Base-by-base conservation (phyloP, 176 grass and related monocot genomes). In the Phyllostachys edulis region DNA sequence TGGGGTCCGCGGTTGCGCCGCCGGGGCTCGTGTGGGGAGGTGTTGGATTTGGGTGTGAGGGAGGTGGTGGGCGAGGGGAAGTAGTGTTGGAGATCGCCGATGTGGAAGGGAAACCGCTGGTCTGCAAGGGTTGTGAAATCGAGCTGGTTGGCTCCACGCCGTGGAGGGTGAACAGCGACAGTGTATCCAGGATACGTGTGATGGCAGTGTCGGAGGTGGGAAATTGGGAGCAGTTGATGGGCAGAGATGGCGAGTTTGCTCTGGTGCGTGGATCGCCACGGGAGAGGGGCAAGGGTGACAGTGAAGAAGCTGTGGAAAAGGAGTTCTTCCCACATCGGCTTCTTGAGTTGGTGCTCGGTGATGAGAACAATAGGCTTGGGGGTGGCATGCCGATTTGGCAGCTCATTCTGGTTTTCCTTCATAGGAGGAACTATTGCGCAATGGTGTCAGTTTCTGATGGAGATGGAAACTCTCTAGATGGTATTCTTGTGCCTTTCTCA, bases 351-450 rank as follows among this genome's bases (percentile, higher is more conserved):
- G 56, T 78, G 40, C 70, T 94, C 9, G 86, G 89, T 27, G 63
- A 69, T 15, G 88, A 92, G 66, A 80, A 82, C 21, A 84, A 71
- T 34, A 77, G 63, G 45, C 20, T 91, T 68, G 87, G 85, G 56
- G 55, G 15, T 44, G 77, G 73, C 71, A 92, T 78, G 78, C 91
- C 96, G 5, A 90, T 96, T 82, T 99, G 96, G 96, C 96, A 99
- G 85, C 78, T 99, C 44, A 84, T 99, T 88, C 76, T 99, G 49
- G 79, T 91, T 67, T 99, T 99, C 47, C 93, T 99, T 61, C 80
- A 76, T 44, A 80, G 78, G 51, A 87, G 39, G 59, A 91, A 63
- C 47, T 97, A 88, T 50, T 90, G 92, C 21, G 92, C 90, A 56
- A 14, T 89, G 45, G 90, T 91, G 5, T 94, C 85, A 0, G 56